Percentiles rank a stretch among this genome's conserved stretches.
Evolutionary conservation across 108 stramenopile genomes (phyloP).

Genomic region (Poteriospumella lacustris): DNA sequence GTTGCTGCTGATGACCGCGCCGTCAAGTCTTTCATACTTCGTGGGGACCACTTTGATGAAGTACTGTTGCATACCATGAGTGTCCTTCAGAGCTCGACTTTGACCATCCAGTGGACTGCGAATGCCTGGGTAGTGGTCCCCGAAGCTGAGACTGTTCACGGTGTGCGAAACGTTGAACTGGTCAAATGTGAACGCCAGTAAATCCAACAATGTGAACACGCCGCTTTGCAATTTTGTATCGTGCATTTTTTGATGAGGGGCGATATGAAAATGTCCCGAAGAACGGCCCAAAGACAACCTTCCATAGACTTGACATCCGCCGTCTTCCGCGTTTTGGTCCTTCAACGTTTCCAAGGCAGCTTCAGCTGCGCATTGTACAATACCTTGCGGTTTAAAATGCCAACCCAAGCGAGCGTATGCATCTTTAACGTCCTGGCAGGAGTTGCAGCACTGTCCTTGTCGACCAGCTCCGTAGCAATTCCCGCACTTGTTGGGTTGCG

Average conservation of each 20-base stretch:
- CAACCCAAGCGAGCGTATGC: constrained; percentile 81
- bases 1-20: constrained; percentile 69
- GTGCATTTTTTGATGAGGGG: constrained; percentile 67
- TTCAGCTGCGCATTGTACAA: constrained; percentile 61
- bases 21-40: constrained; percentile 65
- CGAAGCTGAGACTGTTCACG: constrained; percentile 78
- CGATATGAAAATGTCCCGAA: constrained; percentile 89
- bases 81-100: constrained; percentile 59
- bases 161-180: constrained; percentile 83
- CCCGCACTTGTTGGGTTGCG: constrained; percentile 67
- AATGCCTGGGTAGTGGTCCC: constrained; percentile 58
- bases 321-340: constrained; percentile 52
- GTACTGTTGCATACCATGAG: constrained; percentile 82
- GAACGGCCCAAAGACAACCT: constrained; percentile 69
- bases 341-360: constrained; percentile 24
- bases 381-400: constrained; percentile 59
- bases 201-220: constrained; percentile 39
- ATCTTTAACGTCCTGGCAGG: constrained; percentile 84
- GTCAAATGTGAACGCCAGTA: constrained; percentile 62
- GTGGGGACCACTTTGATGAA: constrained; percentile 90
- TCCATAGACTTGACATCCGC: constrained; percentile 88
- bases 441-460: constrained; percentile 85
- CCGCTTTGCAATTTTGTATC: constrained; percentile 38
- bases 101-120: constrained; percentile 58
- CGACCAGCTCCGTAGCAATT: constrained; percentile 91